A percentile compares a stretch with the other conserved stretches of the same genome.
Evolutionary conservation across 1,139 yeast genomes (phyloP).

Genomic region (Kazachstania sp.): DNA sequence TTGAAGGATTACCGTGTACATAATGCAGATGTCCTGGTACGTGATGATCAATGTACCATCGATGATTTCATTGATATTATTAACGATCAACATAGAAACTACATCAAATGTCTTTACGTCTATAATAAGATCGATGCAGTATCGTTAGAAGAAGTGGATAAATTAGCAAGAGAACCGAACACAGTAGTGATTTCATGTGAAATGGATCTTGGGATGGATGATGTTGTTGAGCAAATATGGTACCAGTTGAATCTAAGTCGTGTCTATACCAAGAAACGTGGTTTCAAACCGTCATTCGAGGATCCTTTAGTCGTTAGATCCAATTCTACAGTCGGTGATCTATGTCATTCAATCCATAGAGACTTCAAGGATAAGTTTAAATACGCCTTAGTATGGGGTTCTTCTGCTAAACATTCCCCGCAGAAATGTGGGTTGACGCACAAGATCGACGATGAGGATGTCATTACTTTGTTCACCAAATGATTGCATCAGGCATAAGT

Average conservation of each 20-base stretch:
- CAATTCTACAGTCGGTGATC: conserved; percentile 69
- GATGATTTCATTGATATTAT: conserved; percentile 92
- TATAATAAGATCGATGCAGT: conserved; percentile 95
- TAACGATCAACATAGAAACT: conserved; percentile 77
- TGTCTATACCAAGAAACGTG: conserved; percentile 81
- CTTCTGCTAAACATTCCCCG: conserved; percentile 90
- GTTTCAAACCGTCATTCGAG: conserved; percentile 65
- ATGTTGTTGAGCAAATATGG: conserved; percentile 90
- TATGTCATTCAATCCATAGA: conserved; percentile 87
- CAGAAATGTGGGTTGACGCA: conserved; percentile 91
- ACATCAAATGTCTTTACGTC: conserved; percentile 85
- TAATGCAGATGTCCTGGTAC: conserved; percentile 83
- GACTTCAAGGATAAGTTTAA: conserved; percentile 88
- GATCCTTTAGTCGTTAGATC: conserved; percentile 90
- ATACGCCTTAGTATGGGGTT: conserved; percentile 95
- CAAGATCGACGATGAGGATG: conserved; percentile 85
- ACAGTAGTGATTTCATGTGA: conserved; percentile 93
- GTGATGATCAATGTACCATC: conserved; percentile 83
- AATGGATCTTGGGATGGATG: conserved; percentile 74
- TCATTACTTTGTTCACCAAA: conserved; percentile 80
- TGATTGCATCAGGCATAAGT: conserved; percentile 8
- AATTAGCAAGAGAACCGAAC: conserved; percentile 84
- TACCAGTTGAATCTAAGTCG: conserved; percentile 71
- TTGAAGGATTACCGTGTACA: conserved; percentile 83
- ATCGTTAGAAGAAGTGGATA: conserved; percentile 86